These are phyloP conservation scores for Rhizophora apiculata DNA, from an alignment of 345 rosid species.

Conservation along the genomic window DNA sequence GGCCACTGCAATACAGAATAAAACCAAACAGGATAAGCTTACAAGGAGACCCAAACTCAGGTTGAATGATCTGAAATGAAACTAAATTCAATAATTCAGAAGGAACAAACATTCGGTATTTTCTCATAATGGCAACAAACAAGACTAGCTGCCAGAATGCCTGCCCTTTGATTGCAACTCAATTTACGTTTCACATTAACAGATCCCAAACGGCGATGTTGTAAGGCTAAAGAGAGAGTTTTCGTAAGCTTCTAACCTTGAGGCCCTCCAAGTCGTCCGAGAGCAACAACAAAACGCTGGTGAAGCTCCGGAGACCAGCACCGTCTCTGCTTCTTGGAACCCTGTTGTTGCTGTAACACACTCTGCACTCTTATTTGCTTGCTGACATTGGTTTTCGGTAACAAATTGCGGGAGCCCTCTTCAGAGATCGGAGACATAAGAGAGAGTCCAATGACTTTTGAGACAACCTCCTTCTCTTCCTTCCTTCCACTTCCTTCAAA, in stretches of 20 bases:
- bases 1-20: constrained; percentile 16
- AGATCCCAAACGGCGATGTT: not conserved
- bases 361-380: constrained; percentile 26
- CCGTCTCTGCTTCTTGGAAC: constrained; percentile 60
- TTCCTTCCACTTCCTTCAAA: constrained; percentile 11
- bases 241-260: constrained; percentile 41
- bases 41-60: not conserved
- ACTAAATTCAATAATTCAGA: too few species aligned
- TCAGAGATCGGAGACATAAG: constrained; percentile 40
- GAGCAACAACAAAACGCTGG: constrained; percentile 62
- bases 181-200: too few species aligned
- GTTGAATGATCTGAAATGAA: not conserved
- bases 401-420: constrained; percentile 20
- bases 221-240: not conserved
- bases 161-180: too few species aligned
- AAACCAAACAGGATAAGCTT: constrained; percentile 1
- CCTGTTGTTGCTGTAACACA: constrained; percentile 23
- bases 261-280: constrained; percentile 69
- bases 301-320: constrained; percentile 87
- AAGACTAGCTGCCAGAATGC: too few species aligned
- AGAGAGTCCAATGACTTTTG: constrained; percentile 36
- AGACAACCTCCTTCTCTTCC: constrained; percentile 37
- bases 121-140: too few species aligned
- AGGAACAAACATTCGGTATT: too few species aligned
- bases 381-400: constrained; percentile 13